Percentiles rank a stretch among this genome's conserved stretches.
Conservation (phyloP, 1,284 basidiomycete genomes). For the Boletus hoseneyae region DNA sequence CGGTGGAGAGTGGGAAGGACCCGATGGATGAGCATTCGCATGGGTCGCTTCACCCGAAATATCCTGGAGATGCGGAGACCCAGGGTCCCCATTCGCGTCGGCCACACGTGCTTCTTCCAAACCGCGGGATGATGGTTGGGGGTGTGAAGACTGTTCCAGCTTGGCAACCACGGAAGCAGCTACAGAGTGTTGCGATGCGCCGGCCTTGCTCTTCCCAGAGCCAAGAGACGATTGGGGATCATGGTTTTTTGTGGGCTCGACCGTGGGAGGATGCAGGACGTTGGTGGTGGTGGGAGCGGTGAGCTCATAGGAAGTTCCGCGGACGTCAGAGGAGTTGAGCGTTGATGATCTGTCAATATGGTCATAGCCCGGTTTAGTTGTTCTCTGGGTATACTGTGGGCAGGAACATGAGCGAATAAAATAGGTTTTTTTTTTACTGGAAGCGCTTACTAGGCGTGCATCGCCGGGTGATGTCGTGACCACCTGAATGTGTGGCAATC, state of each 20-base stretch:
- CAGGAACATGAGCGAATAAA: constrained; percentile 4
- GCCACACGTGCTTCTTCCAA: constrained; percentile 21
- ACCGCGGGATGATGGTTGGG: constrained; percentile 16
- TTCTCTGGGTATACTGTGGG: constrained; percentile 24
- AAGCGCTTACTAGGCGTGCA: constrained; percentile 47
- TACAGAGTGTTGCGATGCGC: constrained; percentile 12
- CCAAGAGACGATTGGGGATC: constrained; percentile 21
- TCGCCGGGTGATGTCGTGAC: constrained; percentile 52
- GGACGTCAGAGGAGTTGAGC: constrained; percentile 22
- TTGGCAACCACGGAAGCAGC: constrained; percentile 12
- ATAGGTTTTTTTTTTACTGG: neutral
- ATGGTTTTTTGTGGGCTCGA: constrained; percentile 5
- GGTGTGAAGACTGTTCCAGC: constrained; percentile 14
- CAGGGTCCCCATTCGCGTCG: constrained; percentile 11
- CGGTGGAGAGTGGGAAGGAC: constrained; percentile 2
- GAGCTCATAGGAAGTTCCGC: constrained; percentile 30
- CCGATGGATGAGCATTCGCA: constrained; percentile 7
- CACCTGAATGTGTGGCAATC: constrained; percentile 34
- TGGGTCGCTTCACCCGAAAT: constrained; percentile 6
- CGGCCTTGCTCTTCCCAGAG: constrained; percentile 21
- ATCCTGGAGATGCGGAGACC: constrained; percentile 5
- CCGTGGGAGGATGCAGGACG: constrained; percentile 9
- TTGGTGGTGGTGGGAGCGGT: constrained; percentile 20
- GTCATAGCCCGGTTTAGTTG: constrained; percentile 24
- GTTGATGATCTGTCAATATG: constrained; percentile 20